These are phyloP conservation scores for Penicillium sp. DNA, from an alignment of 2,329 filamentous ascomycete genomes.

Conservation along the genomic window DNA sequence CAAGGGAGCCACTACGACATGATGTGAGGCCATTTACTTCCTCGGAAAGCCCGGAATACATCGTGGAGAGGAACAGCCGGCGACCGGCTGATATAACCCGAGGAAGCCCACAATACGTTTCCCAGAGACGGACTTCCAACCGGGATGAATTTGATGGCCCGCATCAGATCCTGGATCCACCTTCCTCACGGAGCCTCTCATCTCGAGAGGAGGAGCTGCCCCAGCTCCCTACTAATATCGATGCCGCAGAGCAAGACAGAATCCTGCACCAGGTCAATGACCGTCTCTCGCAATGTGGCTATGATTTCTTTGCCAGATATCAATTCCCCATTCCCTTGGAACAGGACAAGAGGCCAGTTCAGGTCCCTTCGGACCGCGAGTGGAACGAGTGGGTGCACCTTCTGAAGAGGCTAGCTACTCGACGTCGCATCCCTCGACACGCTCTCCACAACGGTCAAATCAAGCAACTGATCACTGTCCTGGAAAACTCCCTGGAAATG, in stretches of 20 bases:
- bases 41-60: slow-evolving; percentile 36
- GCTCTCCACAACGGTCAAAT: slow-evolving; percentile 88
- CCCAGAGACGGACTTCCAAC: slow-evolving; percentile 71
- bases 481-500: slow-evolving; percentile 88
- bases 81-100: slow-evolving; percentile 33
- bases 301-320: slow-evolving; percentile 87
- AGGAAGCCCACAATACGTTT: slow-evolving; percentile 35
- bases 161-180: slow-evolving; percentile 74
- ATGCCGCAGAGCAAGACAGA: slow-evolving; percentile 79
- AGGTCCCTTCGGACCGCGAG: slow-evolving; percentile 72
- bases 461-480: slow-evolving; percentile 82
- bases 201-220: slow-evolving; percentile 78
- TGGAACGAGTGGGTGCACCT: slow-evolving; percentile 93
- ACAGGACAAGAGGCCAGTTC: slow-evolving; percentile 74
- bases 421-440: slow-evolving; percentile 77
- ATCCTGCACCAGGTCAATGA: slow-evolving; percentile 80
- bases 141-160: slow-evolving; percentile 88
- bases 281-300: slow-evolving; percentile 78
- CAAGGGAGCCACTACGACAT: slow-evolving; percentile 32
- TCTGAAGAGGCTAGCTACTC: slow-evolving; percentile 79
- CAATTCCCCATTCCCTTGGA: slow-evolving; percentile 85
- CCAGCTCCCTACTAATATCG: slow-evolving; percentile 76
- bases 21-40: slow-evolving; percentile 33
- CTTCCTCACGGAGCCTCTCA: slow-evolving; percentile 67
- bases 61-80: slow-evolving; percentile 37